A percentile compares a stretch with the other conserved stretches of the same genome.
Conservation (phyloP, 1,284 basidiomycete genomes). For the Mixia osmundae region DNA sequence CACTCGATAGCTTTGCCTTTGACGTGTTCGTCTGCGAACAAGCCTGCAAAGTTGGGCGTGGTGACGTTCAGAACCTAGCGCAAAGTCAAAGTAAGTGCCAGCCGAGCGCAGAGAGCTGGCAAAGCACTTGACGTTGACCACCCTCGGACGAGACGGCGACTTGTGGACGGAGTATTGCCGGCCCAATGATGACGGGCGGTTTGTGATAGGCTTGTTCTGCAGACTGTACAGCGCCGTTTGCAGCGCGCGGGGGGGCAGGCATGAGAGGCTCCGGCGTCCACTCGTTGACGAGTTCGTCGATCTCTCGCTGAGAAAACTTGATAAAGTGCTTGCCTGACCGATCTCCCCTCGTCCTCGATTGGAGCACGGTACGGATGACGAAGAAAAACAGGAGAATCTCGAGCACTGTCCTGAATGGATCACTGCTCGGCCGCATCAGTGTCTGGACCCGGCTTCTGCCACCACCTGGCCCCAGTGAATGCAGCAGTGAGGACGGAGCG, state of each 20-base stretch:
- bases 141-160: no score
- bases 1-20: constrained; percentile 67
- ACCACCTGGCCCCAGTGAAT: constrained; percentile 13
- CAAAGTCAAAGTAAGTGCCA: constrained; percentile 3
- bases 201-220: constrained; percentile 46
- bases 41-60: constrained; percentile 76
- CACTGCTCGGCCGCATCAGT: no score
- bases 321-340: constrained; percentile 74
- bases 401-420: constrained; percentile 65
- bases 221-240: no score
- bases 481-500: background rate
- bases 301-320: constrained; percentile 79
- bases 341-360: constrained; percentile 68
- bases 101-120: constrained; percentile 12
- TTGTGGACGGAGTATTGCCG: constrained; percentile 42
- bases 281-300: constrained; percentile 86
- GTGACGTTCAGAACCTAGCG: constrained; percentile 72
- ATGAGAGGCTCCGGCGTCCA: constrained; percentile 77
- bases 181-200: constrained; percentile 56
- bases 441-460: no score
- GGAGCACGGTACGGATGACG: constrained; percentile 65
- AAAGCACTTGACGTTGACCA: constrained; percentile 38
- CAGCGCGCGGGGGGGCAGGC: constrained; percentile 31
- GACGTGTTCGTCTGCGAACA: constrained; percentile 67
- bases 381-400: constrained; percentile 77